phyloP scores from a whole-genome alignment of 306 rosid genomes.

The Rosa lucieae region DNA sequence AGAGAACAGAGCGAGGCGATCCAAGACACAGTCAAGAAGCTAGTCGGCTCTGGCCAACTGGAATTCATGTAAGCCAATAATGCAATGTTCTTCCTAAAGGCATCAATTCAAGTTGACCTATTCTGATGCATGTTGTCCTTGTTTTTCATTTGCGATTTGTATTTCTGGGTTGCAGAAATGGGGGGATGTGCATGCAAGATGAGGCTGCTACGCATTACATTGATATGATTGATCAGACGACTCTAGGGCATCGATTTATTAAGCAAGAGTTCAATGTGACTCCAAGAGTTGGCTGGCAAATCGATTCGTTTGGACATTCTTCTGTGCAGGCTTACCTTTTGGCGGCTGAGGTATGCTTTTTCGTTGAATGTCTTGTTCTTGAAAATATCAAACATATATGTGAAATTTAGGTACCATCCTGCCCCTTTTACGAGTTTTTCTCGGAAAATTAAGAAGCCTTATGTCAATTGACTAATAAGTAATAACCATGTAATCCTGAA shows the following conservation, averaged over 20 bases:
- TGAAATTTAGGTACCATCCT: no score
- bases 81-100: neutral
- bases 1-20: conserved; percentile 51
- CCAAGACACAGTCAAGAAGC: conserved; percentile 49
- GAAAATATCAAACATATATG: neutral
- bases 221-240: no score
- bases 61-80: conserved; percentile 61
- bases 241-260: no score
- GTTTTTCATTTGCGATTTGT: neutral
- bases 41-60: conserved; percentile 71
- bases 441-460: no score
- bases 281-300: conserved; percentile 86
- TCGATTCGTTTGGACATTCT: conserved; percentile 89
- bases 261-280: conserved; percentile 25
- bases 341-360: conserved; percentile 58
- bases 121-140: neutral
- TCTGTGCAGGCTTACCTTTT: conserved; percentile 74
- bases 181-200: conserved; percentile 92
- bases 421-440: no score
- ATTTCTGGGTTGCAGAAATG: conserved; percentile 53
- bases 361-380: neutral
- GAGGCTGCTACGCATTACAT: conserved; percentile 83
- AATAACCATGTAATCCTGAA: no score
- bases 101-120: no score
- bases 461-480: no score